Conservation (phyloP, 202 grass and related monocot species). For the Carex arenaria region DNA sequence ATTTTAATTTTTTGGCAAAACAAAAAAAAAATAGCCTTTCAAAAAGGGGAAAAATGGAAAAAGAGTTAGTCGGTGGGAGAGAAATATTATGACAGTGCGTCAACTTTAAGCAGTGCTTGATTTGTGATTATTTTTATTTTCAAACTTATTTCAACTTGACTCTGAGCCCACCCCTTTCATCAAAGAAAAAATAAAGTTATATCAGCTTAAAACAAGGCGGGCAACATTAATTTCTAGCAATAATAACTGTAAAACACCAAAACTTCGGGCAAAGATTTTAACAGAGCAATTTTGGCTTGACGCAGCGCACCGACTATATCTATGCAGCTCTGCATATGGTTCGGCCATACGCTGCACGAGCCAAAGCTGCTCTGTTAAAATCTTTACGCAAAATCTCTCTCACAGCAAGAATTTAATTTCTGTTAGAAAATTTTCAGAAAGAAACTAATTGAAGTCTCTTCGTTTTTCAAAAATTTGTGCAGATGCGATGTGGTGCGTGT, state of each 20-base stretch:
- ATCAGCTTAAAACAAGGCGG: background rate
- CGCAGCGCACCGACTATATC: too few species aligned
- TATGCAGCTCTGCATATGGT: too few species aligned
- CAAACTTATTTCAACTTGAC: background rate
- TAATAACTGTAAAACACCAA: background rate
- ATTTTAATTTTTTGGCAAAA: background rate
- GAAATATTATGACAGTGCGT: background rate
- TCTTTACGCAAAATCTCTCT: background rate
- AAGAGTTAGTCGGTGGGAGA: background rate
- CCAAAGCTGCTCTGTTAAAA: too few species aligned
- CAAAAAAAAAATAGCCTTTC: background rate
- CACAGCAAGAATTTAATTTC: background rate
- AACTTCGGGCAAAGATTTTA: too few species aligned
- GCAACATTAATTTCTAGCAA: background rate
- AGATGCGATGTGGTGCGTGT: conserved; percentile 74
- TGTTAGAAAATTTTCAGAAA: background rate
- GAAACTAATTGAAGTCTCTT: background rate
- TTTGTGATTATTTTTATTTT: background rate
- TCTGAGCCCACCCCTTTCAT: background rate
- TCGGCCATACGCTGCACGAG: too few species aligned
- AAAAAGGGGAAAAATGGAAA: background rate
- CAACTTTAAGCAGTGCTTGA: background rate
- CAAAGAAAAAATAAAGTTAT: background rate
- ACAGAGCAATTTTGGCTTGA: too few species aligned
- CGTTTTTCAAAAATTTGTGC: background rate